Evolutionary conservation across 2,329 filamentous ascomycete species (phyloP).

Genomic region (Aspergillus sp.): DNA sequence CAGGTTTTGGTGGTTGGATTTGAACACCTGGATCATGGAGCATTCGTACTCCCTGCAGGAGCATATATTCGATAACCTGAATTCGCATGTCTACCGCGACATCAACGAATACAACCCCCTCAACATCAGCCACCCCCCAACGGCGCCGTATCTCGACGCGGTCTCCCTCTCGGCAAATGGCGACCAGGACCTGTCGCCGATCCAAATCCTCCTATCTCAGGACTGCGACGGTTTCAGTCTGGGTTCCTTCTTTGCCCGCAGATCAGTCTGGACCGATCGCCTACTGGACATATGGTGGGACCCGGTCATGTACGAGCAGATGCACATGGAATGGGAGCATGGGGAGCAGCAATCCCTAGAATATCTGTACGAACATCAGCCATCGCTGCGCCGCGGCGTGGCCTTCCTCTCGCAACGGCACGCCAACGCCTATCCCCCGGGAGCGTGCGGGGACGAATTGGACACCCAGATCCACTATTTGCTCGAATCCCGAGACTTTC

Average conservation of each 20-base stretch:
- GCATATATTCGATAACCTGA: constrained; percentile 78
- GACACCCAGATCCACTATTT: constrained; percentile 77
- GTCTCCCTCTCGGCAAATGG: constrained; percentile 63
- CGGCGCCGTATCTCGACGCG: constrained; percentile 64
- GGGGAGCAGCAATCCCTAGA: constrained; percentile 96
- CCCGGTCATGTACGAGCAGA: constrained; percentile 92
- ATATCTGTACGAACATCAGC: constrained; percentile 80
- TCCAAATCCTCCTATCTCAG: constrained; percentile 83
- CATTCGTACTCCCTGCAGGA: constrained; percentile 78
- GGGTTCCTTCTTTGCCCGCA: constrained; percentile 83
- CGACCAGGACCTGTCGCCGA: constrained; percentile 65
- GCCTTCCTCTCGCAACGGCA: constrained; percentile 84
- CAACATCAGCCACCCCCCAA: constrained; percentile 79
- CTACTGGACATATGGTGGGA: constrained; percentile 98
- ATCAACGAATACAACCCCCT: constrained; percentile 95
- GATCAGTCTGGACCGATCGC: constrained; percentile 81
- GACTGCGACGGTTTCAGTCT: constrained; percentile 96
- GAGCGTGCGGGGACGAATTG: constrained; percentile 58
- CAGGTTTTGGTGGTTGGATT: constrained; percentile 96
- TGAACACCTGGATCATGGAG: constrained; percentile 98
- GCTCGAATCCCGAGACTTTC: constrained; percentile 74
- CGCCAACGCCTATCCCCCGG: constrained; percentile 88
- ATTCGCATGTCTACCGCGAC: constrained; percentile 72
- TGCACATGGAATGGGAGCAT: constrained; percentile 98
- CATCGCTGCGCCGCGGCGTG: constrained; percentile 82